These are phyloP conservation scores for Excoecaria agallocha DNA, from an alignment of 345 rosid genomes.

Conservation along the genomic window DNA sequence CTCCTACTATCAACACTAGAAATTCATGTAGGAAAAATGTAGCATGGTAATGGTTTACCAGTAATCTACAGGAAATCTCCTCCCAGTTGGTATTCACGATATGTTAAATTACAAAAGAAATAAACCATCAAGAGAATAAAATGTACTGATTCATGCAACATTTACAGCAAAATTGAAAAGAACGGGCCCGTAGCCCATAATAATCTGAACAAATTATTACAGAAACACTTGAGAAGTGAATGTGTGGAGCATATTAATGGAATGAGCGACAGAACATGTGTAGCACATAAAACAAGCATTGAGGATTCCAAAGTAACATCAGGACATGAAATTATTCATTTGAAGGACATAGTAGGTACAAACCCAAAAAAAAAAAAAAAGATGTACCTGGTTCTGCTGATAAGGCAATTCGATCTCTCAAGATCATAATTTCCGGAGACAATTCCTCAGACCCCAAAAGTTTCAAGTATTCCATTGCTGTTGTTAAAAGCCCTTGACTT, in stretches of 20 bases:
- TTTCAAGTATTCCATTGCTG: conserved; percentile 93
- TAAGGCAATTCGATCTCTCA: conserved; percentile 76
- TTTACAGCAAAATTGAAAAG: not conserved
- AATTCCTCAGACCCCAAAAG: conserved; percentile 81
- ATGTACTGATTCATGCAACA: not conserved
- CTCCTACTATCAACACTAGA: not conserved
- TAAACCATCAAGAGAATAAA: not conserved
- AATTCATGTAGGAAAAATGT: not conserved
- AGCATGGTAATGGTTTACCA: not conserved
- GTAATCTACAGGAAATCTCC: not conserved
- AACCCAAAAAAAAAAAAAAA: not conserved
- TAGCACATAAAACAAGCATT: not conserved
- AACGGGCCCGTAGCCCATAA: not conserved
- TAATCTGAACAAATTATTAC: not conserved
- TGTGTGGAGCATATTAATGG: not conserved
- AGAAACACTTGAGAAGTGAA: not conserved
- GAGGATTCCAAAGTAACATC: not conserved
- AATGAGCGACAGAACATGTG: not conserved
- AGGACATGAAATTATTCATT: not conserved
- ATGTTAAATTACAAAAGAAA: not conserved
- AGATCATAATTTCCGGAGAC: conserved; percentile 80
- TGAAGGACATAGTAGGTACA: conserved; percentile 53
- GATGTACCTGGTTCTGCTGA: conserved; percentile 71
- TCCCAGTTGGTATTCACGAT: not conserved
- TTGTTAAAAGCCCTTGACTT: conserved; percentile 79